Percentiles rank a stretch among this genome's conserved stretches.
Conservation (phyloP, 805 yeast genomes). For the Cyberlindnera meyerae region DNA sequence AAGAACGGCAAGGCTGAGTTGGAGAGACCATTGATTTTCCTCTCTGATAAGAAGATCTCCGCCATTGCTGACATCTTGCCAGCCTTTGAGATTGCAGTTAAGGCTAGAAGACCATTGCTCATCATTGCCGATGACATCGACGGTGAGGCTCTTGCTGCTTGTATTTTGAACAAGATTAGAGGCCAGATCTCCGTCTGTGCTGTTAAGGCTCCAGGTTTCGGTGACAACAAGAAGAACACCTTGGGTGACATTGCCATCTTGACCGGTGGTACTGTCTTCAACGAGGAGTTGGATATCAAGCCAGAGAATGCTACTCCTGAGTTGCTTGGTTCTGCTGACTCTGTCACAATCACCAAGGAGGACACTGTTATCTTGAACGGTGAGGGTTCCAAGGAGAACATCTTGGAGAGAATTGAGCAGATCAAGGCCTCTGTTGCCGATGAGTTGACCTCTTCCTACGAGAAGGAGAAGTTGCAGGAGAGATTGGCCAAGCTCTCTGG, state of each 20-base stretch:
- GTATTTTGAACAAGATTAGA: slow-evolving; percentile 95
- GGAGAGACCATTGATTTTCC: slow-evolving; percentile 84
- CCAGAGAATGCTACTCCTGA: slow-evolving; percentile 94
- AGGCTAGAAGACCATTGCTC: slow-evolving; percentile 88
- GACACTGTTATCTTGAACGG: slow-evolving; percentile 95
- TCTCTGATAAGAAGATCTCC: slow-evolving; percentile 86
- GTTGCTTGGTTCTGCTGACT: slow-evolving; percentile 86
- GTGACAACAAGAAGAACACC: slow-evolving; percentile 96
- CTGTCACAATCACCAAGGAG: slow-evolving; percentile 91
- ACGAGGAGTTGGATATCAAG: slow-evolving; percentile 81
- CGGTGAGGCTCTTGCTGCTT: slow-evolving; percentile 98
- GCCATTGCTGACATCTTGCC: slow-evolving; percentile 88
- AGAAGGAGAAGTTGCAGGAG: slow-evolving; percentile 95
- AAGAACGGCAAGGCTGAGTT: slow-evolving; percentile 87
- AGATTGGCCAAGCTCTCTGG: slow-evolving; percentile 97
- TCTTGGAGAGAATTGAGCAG: slow-evolving; percentile 80
- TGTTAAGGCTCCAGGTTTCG: slow-evolving; percentile 98
- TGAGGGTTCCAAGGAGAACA: slow-evolving; percentile 83
- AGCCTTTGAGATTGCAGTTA: slow-evolving; percentile 89
- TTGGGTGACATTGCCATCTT: slow-evolving; percentile 93
- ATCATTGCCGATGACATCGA: slow-evolving; percentile 96
- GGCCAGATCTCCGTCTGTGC: slow-evolving; percentile 98
- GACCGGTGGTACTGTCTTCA: slow-evolving; percentile 58
- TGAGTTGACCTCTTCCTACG: slow-evolving; percentile 52
- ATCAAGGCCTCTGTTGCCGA: slow-evolving; percentile 25